Evolutionary conservation across 2,329 filamentous ascomycete species (phyloP).

Genomic region (Pestalotiopsis sp.): DNA sequence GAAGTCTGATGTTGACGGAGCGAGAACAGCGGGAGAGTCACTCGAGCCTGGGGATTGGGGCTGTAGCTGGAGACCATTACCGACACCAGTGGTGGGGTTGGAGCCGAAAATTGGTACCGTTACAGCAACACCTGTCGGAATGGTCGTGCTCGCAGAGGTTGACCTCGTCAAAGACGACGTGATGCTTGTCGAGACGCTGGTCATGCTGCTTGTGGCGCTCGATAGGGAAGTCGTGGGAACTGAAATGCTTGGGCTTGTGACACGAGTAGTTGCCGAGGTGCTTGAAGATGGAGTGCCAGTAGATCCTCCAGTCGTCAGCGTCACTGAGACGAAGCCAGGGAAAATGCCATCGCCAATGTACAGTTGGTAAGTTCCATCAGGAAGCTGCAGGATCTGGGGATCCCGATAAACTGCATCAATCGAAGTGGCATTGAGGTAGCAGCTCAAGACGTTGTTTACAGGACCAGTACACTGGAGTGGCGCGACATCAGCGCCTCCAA

Average conservation of each 20-base stretch:
- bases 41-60: neutral
- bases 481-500: neutral
- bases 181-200: no score
- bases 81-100: neutral
- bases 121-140: neutral
- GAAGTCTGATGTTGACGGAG: neutral
- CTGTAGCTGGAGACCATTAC: neutral
- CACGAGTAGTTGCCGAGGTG: neutral
- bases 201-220: no score
- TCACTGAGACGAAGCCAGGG: neutral
- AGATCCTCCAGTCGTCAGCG: neutral
- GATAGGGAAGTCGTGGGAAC: neutral
- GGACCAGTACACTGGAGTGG: neutral
- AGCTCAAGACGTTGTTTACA: neutral
- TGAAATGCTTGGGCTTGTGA: neutral
- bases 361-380: neutral
- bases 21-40: neutral
- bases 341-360: neutral
- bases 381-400: neutral
- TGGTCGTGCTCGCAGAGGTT: neutral
- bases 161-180: neutral
- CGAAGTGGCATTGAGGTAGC: conserved; percentile 1
- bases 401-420: neutral
- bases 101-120: neutral
- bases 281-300: neutral